Evolutionary conservation across 2,329 filamentous ascomycete species (phyloP), one percentile per base, ranked within the genome.

Genomic region (Alternaria brassicae): DNA sequence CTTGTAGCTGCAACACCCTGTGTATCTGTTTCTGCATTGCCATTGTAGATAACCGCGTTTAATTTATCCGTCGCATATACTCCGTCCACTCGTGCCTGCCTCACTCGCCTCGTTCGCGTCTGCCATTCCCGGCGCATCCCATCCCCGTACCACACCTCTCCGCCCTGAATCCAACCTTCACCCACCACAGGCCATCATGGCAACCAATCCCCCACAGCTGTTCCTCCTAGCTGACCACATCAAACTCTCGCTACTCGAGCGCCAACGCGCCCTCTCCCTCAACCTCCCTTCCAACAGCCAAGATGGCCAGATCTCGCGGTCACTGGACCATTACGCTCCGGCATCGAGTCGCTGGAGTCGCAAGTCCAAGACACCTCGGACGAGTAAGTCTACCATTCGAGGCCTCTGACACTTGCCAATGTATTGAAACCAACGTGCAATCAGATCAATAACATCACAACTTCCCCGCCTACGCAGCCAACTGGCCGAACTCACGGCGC

Each of bases 141-240:
- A n/a, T 21, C 21, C 42, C 41, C 34, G 47, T 37, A 60, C 39
- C 53, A 60, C 17, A 27, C 13, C 55, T 49, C 41, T 49, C 41
- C 44, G 44, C 51, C 34, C 44, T 51, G 57, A 44, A 53, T 21
- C 34, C 60, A 52, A 41, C 51, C 45, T 40, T 50, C 39, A 53
- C 53, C 55, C 39, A 54, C 50, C 49, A 41, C 50, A 39, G 8
- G 3, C 56, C 63, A 53, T 67, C 60, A 78, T 77, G 72, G 71
- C 74, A 53, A 77, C 77, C 70, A 86, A 84, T 68, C 83, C 86
- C 49, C 84, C 85, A 13, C 93, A 97, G 79, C 89, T 98, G 68
- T 92, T 93, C 77, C 89, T 98, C 53, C 88, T 98, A 58, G 92
- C 93, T 72, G 95, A 99, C 81, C 94, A 98, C 80, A 91, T 98